These are phyloP conservation scores for Halophytophthora polymorphica DNA, from an alignment of 352 stramenopile species.

Conservation along the genomic window DNA sequence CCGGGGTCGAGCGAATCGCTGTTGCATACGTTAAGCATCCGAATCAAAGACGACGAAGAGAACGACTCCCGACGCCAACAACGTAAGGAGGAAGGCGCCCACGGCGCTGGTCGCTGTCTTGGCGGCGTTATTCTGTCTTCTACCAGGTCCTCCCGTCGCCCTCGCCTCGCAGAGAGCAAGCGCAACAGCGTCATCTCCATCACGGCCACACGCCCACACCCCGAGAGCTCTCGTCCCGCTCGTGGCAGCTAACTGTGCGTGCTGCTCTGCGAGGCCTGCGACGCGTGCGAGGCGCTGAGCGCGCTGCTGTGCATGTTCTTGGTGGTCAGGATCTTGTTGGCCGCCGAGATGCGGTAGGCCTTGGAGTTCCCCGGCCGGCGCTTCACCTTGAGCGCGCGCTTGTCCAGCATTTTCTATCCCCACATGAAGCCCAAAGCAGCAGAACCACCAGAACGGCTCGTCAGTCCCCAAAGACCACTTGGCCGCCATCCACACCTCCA, in stretches of 20 bases:
- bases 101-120: too few species aligned
- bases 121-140: too few species aligned
- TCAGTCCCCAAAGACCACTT: background rate
- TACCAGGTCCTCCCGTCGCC: too few species aligned
- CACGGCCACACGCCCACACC: background rate
- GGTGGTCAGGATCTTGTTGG: slow-evolving; percentile 63
- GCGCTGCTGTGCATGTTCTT: slow-evolving; percentile 27
- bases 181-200: too few species aligned
- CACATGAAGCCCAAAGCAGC: too few species aligned
- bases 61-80: too few species aligned
- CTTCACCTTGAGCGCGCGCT: slow-evolving; percentile 91
- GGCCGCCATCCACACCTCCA: slow-evolving; percentile 4
- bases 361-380: slow-evolving; percentile 86
- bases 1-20: too few species aligned
- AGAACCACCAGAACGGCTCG: too few species aligned
- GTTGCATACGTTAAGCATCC: background rate
- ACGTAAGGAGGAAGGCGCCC: too few species aligned
- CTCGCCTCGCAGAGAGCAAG: too few species aligned
- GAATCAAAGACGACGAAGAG: background rate
- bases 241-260: slow-evolving; percentile 14
- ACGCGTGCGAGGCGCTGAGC: background rate
- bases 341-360: slow-evolving; percentile 80
- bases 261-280: slow-evolving; percentile 11
- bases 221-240: background rate
- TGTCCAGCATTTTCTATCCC: slow-evolving; percentile 88